Conservation (phyloP, 306 rosid genomes). For the Astragalus glycyphyllos region DNA sequence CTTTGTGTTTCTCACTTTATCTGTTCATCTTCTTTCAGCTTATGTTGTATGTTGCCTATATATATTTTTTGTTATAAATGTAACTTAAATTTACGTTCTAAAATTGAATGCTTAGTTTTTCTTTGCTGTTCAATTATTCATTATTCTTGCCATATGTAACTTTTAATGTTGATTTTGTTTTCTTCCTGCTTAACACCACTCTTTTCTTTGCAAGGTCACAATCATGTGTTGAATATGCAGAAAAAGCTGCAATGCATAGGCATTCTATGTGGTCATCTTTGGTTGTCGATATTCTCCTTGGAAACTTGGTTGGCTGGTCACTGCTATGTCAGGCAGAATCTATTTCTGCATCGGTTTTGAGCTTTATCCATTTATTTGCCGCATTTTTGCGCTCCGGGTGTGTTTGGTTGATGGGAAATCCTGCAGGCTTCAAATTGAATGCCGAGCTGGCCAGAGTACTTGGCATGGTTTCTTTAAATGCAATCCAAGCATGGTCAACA, state of each 20-base stretch:
- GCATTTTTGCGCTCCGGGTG: constrained; percentile 86
- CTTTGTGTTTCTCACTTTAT: constrained; percentile 4
- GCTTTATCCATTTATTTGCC: constrained; percentile 67
- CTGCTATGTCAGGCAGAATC: constrained; percentile 68
- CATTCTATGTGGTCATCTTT: constrained; percentile 91
- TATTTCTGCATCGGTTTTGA: constrained; percentile 54
- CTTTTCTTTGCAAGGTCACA: constrained; percentile 61
- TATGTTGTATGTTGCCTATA: background rate
- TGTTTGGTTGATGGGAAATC: constrained; percentile 98
- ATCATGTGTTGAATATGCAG: constrained; percentile 82
- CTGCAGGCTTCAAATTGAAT: constrained; percentile 96
- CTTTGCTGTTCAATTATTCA: constrained; percentile 21
- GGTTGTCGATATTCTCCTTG: constrained; percentile 74
- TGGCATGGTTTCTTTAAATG: constrained; percentile 86
- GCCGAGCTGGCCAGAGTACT: constrained; percentile 82
- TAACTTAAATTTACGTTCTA: constrained; percentile 11
- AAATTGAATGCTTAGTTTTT: constrained; percentile 20
- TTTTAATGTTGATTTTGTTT: constrained; percentile 37
- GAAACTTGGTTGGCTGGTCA: constrained; percentile 81
- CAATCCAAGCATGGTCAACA: constrained; percentile 92
- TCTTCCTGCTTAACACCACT: constrained; percentile 46
- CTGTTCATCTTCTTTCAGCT: constrained; percentile 11
- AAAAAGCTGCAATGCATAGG: constrained; percentile 81
- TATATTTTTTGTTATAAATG: too few species aligned
- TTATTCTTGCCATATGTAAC: constrained; percentile 33